Conservation (phyloP, 164 flowering plant genomes). For the Magnolia changhungtana region DNA sequence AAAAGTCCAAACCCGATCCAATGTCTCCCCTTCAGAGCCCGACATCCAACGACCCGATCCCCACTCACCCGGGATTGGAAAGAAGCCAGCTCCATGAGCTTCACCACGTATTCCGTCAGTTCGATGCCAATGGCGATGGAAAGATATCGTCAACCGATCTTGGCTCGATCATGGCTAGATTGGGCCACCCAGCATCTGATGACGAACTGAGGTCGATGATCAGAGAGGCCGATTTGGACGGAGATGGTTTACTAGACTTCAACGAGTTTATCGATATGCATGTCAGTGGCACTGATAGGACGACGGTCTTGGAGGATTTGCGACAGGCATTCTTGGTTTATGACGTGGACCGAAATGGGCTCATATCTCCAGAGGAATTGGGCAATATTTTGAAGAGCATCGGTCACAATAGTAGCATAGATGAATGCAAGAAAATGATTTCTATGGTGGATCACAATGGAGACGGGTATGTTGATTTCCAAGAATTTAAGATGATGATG, state of each 20-base stretch:
- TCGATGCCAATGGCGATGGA: conserved; percentile 29
- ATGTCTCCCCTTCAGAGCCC: background rate
- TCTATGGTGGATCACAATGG: conserved; percentile 61
- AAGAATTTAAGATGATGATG: conserved; percentile 77
- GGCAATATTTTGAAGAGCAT: conserved; percentile 47
- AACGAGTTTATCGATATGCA: conserved; percentile 63
- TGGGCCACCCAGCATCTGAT: conserved; percentile 47
- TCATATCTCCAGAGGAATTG: conserved; percentile 68
- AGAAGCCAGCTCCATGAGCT: conserved; percentile 42
- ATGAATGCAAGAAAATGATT: conserved; percentile 72
- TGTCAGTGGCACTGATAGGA: conserved; percentile 46
- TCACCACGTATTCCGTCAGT: conserved; percentile 58
- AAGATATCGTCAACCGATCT: conserved; percentile 69
- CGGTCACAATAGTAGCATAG: conserved; percentile 55
- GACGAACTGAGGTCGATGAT: conserved; percentile 56
- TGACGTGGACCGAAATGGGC: conserved; percentile 68
- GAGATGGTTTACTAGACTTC: conserved; percentile 42
- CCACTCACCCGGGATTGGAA: background rate
- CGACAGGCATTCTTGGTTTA: conserved; percentile 65
- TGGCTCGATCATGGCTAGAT: conserved; percentile 52
- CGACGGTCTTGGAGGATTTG: conserved; percentile 40
- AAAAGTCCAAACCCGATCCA: conserved; percentile 5
- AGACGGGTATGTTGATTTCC: conserved; percentile 58
- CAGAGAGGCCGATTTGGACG: conserved; percentile 57
- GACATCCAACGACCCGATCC: background rate